Conservation (phyloP, 148 eudicot genomes). For the Rhododendron griersonianum region DNA sequence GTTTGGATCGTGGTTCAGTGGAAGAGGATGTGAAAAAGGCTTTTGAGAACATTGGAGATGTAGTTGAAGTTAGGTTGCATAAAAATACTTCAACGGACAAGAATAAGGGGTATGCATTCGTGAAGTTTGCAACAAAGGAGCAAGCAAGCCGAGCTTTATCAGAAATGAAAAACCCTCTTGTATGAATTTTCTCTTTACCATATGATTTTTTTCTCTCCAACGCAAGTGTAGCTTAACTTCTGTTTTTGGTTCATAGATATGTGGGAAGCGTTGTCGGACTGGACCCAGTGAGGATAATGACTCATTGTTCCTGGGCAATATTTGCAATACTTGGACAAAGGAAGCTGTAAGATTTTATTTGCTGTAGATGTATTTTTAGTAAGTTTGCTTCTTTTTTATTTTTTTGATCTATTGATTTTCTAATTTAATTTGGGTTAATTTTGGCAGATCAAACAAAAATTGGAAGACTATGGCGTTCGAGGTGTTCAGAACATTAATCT, state of each 20-base stretch:
- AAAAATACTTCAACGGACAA: constrained; percentile 56
- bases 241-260: constrained; percentile 35
- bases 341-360: constrained; percentile 59
- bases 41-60: constrained; percentile 68
- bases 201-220: neutral
- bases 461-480: constrained; percentile 61
- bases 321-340: constrained; percentile 90
- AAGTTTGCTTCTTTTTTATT: neutral
- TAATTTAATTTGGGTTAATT: constrained; percentile 20
- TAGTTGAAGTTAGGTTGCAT: constrained; percentile 60
- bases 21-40: constrained; percentile 73
- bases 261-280: constrained; percentile 77
- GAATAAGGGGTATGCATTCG: constrained; percentile 87
- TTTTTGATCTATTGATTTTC: neutral
- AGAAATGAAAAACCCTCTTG: constrained; percentile 82
- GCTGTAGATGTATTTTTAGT: neutral
- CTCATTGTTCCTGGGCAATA: constrained; percentile 73
- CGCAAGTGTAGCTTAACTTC: constrained; percentile 3
- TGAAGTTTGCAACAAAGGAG: constrained; percentile 75
- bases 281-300: constrained; percentile 85
- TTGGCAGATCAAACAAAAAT: constrained; percentile 72
- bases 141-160: constrained; percentile 62
- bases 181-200: constrained; percentile 23
- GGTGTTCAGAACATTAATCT: constrained; percentile 67
- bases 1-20: constrained; percentile 63